phyloP scores from a whole-genome alignment of 345 rosid genomes.

The Lepidium sativum region DNA sequence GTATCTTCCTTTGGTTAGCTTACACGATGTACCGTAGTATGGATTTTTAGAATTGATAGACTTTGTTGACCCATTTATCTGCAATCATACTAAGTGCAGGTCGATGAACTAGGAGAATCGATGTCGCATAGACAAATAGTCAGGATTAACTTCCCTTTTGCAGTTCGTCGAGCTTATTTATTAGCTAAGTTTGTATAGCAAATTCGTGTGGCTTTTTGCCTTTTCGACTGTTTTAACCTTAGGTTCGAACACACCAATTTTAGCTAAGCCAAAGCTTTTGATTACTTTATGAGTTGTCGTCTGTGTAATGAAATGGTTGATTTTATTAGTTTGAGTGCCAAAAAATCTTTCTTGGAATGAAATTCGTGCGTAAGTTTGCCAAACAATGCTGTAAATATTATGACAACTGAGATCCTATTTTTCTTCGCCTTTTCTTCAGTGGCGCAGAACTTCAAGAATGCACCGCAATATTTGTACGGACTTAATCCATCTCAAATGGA shows the following conservation, averaged over 20 bases:
- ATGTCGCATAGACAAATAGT: neutral
- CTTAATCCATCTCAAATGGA: constrained; percentile 74
- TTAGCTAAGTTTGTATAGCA: neutral
- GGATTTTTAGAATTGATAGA: neutral
- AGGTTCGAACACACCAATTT: neutral
- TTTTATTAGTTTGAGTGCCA: neutral
- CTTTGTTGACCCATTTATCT: neutral
- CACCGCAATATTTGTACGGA: constrained; percentile 71
- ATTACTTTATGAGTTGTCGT: neutral
- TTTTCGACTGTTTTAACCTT: neutral
- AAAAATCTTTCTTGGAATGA: neutral
- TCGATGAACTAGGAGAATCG: neutral
- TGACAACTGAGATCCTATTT: neutral
- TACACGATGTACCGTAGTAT: neutral
- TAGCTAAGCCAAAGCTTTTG: neutral
- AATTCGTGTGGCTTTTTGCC: neutral
- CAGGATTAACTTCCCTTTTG: neutral
- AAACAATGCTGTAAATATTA: neutral
- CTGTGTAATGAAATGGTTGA: neutral
- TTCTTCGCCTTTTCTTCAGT: constrained; percentile 33
- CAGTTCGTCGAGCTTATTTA: neutral
- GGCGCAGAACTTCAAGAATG: constrained; percentile 73
- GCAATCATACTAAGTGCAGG: neutral
- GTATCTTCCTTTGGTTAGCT: neutral
- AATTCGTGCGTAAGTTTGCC: neutral